Percentiles rank a stretch among this genome's conserved stretches.
Conservation (phyloP, 2,329 filamentous ascomycete genomes). For the Microcyclosporella mali region DNA sequence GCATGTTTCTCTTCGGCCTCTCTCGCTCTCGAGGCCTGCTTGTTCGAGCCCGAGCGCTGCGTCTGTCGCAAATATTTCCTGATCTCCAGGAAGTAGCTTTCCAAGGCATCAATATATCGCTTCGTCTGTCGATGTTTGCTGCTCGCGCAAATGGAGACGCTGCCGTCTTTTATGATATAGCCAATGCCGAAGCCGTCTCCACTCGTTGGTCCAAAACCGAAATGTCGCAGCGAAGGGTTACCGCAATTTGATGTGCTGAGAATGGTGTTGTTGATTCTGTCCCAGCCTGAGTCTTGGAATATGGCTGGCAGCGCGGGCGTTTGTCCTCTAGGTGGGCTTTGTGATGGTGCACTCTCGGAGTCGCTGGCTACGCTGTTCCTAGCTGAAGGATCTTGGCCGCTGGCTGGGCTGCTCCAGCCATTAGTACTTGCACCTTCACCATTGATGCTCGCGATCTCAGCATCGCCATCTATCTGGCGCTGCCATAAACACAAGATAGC, state of each 20-base stretch:
- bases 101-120: conserved; percentile 81
- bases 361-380: conserved; percentile 47
- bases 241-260: conserved; percentile 98
- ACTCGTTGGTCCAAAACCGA: conserved; percentile 91
- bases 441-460: conserved; percentile 32
- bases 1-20: conserved; percentile 52
- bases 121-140: conserved; percentile 92
- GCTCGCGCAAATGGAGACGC: conserved; percentile 82
- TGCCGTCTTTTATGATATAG: conserved; percentile 96
- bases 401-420: conserved; percentile 48
- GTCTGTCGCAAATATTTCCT: conserved; percentile 73
- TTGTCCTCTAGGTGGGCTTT: conserved; percentile 45
- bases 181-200: conserved; percentile 95
- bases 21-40: conserved; percentile 52
- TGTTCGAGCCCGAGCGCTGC: conserved; percentile 50
- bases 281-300: conserved; percentile 86
- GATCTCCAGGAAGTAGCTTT: conserved; percentile 86
- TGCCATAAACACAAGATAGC: conserved; percentile 95
- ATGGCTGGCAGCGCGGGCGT: conserved; percentile 62
- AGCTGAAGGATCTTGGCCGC: conserved; percentile 44
- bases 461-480: conserved; percentile 70
- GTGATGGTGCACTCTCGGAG: conserved; percentile 40
- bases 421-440: conserved; percentile 51
- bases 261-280: conserved; percentile 89
- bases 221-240: conserved; percentile 88